These are phyloP conservation scores for Cadophora sp. DNA, from an alignment of 2,329 filamentous ascomycete species.

Conservation along the genomic window DNA sequence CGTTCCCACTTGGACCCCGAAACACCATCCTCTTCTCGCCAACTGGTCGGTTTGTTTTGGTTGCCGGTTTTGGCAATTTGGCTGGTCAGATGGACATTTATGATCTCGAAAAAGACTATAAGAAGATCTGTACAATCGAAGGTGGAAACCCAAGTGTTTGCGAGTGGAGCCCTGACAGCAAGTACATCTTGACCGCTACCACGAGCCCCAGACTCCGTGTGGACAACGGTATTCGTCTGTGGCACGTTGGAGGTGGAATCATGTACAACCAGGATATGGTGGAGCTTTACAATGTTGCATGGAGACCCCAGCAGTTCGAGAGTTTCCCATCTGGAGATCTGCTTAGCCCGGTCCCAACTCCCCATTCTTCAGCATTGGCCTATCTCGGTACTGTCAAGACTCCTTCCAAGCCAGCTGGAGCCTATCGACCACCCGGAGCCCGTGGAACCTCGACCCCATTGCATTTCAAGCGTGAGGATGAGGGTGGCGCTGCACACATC, in stretches of 20 bases:
- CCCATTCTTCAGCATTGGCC: slow-evolving; percentile 81
- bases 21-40: slow-evolving; percentile 97
- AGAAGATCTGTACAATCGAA: slow-evolving; percentile 92
- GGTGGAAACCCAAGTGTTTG: slow-evolving; percentile 95
- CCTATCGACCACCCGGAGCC: slow-evolving; percentile 93
- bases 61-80: slow-evolving; percentile 96
- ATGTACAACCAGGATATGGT: slow-evolving; percentile 97
- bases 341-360: slow-evolving; percentile 73
- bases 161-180: slow-evolving; percentile 96
- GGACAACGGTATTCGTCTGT: slow-evolving; percentile 95
- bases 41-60: slow-evolving; percentile 88
- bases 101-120: slow-evolving; percentile 92
- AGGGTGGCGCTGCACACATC: slow-evolving; percentile 88
- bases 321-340: slow-evolving; percentile 71
- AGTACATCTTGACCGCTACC: slow-evolving; percentile 95
- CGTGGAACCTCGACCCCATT: slow-evolving; percentile 87
- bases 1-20: slow-evolving; percentile 84
- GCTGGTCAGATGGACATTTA: slow-evolving; percentile 98
- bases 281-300: slow-evolving; percentile 89
- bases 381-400: slow-evolving; percentile 90
- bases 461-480: slow-evolving; percentile 96
- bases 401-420: slow-evolving; percentile 94
- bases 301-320: slow-evolving; percentile 77
- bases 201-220: slow-evolving; percentile 94
- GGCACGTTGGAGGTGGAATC: slow-evolving; percentile 86